A percentile compares a stretch with the other conserved stretches of the same genome.
These are phyloP conservation scores for Phytophthora sojae DNA, from an alignment of 352 stramenopile genomes.

Conservation along the genomic window DNA sequence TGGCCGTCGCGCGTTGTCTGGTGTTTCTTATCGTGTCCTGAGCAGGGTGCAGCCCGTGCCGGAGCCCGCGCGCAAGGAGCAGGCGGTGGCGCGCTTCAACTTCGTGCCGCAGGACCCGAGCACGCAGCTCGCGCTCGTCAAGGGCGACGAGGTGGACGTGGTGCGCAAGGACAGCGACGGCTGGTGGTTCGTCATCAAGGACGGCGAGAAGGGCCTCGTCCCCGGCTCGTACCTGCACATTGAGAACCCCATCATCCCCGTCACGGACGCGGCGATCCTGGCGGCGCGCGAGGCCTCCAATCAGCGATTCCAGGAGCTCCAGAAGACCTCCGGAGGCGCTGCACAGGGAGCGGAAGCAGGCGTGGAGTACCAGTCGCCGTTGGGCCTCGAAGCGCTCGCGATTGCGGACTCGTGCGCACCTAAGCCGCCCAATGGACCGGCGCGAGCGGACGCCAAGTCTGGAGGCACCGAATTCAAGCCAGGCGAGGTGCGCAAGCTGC, in stretches of 20 bases:
- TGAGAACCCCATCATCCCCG: conserved; percentile 66
- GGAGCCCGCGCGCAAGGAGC: conserved; percentile 59
- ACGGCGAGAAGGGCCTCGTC: conserved; percentile 84
- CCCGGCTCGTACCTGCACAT: conserved; percentile 77
- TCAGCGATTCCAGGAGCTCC: conserved; percentile 69
- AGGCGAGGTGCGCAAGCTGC: conserved; percentile 71
- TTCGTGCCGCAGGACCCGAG: conserved; percentile 75
- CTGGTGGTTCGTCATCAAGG: conserved; percentile 86
- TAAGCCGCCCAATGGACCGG: conserved; percentile 43
- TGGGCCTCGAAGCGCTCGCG: conserved; percentile 43
- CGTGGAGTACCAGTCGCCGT: conserved; percentile 49
- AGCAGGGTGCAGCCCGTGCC: conserved; percentile 37
- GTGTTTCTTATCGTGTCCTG: background rate
- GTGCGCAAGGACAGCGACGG: conserved; percentile 85
- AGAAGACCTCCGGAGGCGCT: conserved; percentile 36
- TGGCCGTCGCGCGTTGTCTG: conserved; percentile 12
- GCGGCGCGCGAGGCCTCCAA: conserved; percentile 81
- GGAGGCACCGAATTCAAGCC: conserved; percentile 65
- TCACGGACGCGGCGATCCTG: conserved; percentile 68
- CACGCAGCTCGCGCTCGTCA: conserved; percentile 75
- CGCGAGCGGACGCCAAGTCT: conserved; percentile 65
- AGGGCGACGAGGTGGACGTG: conserved; percentile 77
- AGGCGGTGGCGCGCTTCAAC: conserved; percentile 79
- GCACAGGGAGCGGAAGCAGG: conserved; percentile 32
- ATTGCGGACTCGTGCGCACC: conserved; percentile 45